Evolutionary conservation across 306 rosid genomes (phyloP), one percentile per base, ranked within the genome.

Genomic region (Rosa lucieae): DNA sequence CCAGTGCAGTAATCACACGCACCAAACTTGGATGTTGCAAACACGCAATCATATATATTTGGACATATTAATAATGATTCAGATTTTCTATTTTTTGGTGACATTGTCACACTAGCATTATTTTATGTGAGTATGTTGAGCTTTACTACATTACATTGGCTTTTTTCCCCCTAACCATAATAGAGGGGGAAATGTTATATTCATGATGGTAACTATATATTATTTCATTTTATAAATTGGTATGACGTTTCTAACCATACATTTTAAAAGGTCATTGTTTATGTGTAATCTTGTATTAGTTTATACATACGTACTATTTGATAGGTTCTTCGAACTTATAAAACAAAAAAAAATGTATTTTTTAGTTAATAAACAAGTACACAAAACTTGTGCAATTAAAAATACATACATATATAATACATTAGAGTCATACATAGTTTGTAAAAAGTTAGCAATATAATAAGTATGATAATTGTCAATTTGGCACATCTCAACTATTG

Each of bases 1-100:
- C 35, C 59, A 44, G 43, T 39, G 5, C 74, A 39, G 49, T 59
- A 73, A 5, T 18, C 76, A 63, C 84, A 83, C 78, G 77, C 86
- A 46, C 82, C 61, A 29, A 23, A 53, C 62, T 26, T 23, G 29
- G 14, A 32, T 49, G 80, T 62, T 53, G 6, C 29, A 10, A 51
- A 21, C 85, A 84, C 90, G 87, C 86, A 62, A 78, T 69, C 15
- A 3, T 56, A 2, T 32, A 63, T 12, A 51, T 35, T 12, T 23
- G 52, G 37, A 18, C 67, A 67, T 14, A 61, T 68, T 15, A 62
- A 23, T 17, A 66, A 66, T 21, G 20, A 4, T 32, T 14, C 15
- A 47, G 73, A 39, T 18, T 70, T 70, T 53, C 40, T 10, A 10
- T 52, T 18, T 20, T 52, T 40, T n/a, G 8, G 67, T 61, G 37